Base-by-base conservation (phyloP, 768 basidiomycete genomes). In the Tephrocybe sp. region DNA sequence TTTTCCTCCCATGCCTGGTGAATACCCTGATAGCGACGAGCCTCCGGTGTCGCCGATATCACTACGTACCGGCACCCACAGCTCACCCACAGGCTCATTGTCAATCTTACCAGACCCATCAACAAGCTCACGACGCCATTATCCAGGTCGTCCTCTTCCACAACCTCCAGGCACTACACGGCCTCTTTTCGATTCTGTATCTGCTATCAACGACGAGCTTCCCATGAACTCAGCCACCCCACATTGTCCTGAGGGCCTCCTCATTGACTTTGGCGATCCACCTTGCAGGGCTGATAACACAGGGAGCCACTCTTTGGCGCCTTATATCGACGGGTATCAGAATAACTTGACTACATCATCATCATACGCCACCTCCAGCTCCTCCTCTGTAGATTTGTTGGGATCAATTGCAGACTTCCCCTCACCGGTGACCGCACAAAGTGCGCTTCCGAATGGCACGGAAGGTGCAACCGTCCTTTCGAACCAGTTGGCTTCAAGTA, bases 141-240 rank as follows among this genome's bases (percentile, higher is more conserved):
- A 82, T 57, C 69, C 71, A 21, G 78, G 82, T 3, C 62, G 82
- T 30, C 82, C 82, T 29, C 69, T 84, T n/a, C 82, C 82, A 5
- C 72, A 66, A 13, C 74, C 75, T 18, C 70, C 69, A 8, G 54
- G 54, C 8, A 31, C 57, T 22, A 46, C 59, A 16, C 63, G 59
- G 34, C 33, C 58, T 24, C 52, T 58, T n/a, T 55, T 69, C 9
- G 70, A 71, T 57, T 71, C 73, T 15, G 64, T 64, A 7, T 69
- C 68, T 52, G 67, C 64, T 18, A 56, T 65, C 3, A 53, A 61
- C 59, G 56, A 65, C 49, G 61, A 61, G 36, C 57, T 45, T 42
- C 49, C 54, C 42, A 50, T 42, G 25, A 16, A 27, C 16, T 50
- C 39, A 18, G 50, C 44, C 46, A 48, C 51, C 36, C 53, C 56